Percentiles rank a stretch among this genome's conserved stretches.
Conservation (phyloP, 73 alveolate genomes). For the Strombidium stylifer region DNA sequence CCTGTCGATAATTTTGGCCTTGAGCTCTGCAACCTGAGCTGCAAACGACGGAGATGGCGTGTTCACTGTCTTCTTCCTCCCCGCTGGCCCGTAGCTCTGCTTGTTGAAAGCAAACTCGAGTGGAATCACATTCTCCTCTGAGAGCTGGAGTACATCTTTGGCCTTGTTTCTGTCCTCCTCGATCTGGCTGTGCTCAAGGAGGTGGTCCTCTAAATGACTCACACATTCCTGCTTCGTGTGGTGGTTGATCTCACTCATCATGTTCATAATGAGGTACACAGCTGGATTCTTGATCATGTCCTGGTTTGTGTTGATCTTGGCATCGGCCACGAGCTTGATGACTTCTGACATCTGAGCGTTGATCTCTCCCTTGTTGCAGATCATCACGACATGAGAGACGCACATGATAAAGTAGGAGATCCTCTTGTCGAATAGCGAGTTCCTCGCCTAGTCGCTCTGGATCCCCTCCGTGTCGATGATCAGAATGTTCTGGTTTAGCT, state of each 20-base stretch:
- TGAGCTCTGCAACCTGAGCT: background rate
- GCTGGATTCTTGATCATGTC: background rate
- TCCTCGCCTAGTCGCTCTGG: conserved; percentile 51
- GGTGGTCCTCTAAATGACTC: background rate
- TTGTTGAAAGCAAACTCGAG: conserved; percentile 8
- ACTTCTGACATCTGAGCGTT: conserved; percentile 19
- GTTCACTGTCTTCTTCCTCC: background rate
- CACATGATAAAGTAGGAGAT: conserved; percentile 29
- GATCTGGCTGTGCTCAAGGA: background rate
- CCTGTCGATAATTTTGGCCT: background rate
- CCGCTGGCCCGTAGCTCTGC: no score
- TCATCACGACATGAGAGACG: conserved; percentile 21
- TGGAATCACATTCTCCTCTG: conserved; percentile 7
- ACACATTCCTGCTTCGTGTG: conserved; percentile 3
- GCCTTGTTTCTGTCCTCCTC: background rate
- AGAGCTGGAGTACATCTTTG: background rate
- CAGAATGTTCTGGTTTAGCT: conserved; percentile 17
- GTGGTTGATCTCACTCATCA: conserved; percentile 13
- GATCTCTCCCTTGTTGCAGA: conserved; percentile 39
- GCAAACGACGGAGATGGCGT: conserved; percentile 11
- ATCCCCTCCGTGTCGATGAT: conserved; percentile 68
- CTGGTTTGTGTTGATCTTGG: background rate
- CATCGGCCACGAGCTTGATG: conserved; percentile 6
- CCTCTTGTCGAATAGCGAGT: conserved; percentile 57
- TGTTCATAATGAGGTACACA: conserved; percentile 12